These are phyloP conservation scores for Piper longum DNA, from an alignment of 164 flowering plant genomes.

Conservation along the genomic window DNA sequence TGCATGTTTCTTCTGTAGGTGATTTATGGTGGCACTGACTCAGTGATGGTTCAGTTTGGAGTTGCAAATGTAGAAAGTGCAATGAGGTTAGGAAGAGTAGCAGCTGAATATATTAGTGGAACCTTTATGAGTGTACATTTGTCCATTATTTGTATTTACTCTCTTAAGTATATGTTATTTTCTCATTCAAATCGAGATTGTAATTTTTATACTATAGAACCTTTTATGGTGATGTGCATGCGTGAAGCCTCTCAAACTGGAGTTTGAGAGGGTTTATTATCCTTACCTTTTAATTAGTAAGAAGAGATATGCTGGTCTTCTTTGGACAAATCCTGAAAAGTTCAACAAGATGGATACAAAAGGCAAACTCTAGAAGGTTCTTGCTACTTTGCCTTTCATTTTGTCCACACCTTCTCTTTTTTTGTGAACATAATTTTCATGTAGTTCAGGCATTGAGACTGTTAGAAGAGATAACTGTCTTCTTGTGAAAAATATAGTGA, in stretches of 20 bases:
- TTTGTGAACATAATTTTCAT: neutral
- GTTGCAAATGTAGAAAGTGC: constrained; percentile 72
- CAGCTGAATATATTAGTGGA: constrained; percentile 80
- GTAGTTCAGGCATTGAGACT: constrained; percentile 80
- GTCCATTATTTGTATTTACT: too few species aligned
- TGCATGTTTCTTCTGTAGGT: constrained; percentile 29
- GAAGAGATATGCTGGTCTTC: constrained; percentile 96
- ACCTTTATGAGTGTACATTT: constrained; percentile 68
- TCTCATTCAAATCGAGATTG: too few species aligned
- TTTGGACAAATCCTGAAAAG: constrained; percentile 83
- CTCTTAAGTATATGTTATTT: too few species aligned
- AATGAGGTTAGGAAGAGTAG: constrained; percentile 89
- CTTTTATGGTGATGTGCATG: constrained; percentile 5
- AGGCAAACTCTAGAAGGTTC: constrained; percentile 28
- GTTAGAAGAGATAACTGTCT: constrained; percentile 96
- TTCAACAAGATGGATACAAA: constrained; percentile 98
- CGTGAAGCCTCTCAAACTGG: constrained; percentile 86
- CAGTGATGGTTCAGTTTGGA: constrained; percentile 97
- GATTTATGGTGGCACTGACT: constrained; percentile 96
- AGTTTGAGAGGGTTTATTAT: constrained; percentile 95
- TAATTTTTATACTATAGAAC: constrained; percentile 1
- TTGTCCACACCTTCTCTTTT: constrained; percentile 1
- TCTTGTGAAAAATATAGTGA: constrained; percentile 88
- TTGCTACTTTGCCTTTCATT: neutral
- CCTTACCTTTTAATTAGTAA: constrained; percentile 95